Conservation (phyloP, 768 basidiomycete genomes). For the Boletus reticulatus region DNA sequence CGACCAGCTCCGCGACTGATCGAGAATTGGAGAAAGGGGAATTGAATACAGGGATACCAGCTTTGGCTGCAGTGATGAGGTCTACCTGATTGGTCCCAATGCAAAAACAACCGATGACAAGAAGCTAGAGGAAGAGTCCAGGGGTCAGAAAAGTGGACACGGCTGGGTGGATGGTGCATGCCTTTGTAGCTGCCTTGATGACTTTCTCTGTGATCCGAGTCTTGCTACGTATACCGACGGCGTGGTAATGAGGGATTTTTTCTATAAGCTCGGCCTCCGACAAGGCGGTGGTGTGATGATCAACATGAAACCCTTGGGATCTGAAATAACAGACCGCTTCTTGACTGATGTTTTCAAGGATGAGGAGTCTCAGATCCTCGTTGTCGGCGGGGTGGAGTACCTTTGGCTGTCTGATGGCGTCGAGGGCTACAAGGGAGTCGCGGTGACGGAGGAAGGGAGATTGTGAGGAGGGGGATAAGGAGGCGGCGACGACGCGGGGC, state of each 20-base stretch:
- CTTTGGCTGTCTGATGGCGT: slow-evolving; percentile 53
- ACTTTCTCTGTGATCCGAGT: slow-evolving; percentile 93
- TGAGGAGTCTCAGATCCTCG: slow-evolving; percentile 73
- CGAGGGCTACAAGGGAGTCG: slow-evolving; percentile 32
- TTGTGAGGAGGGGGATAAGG: slow-evolving; percentile 48
- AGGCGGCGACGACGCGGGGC: slow-evolving; percentile 42
- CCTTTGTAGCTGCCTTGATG: slow-evolving; percentile 84
- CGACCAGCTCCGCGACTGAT: slow-evolving; percentile 97
- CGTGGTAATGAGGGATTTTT: slow-evolving; percentile 83
- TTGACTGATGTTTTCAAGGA: slow-evolving; percentile 94
- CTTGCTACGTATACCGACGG: slow-evolving; percentile 95
- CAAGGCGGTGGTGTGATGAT: slow-evolving; percentile 82
- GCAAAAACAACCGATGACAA: slow-evolving; percentile 98
- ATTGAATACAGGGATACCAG: slow-evolving; percentile 98
- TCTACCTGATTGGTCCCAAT: slow-evolving; percentile 99
- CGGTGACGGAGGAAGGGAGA: slow-evolving; percentile 39
- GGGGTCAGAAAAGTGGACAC: background rate
- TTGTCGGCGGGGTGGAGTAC: slow-evolving; percentile 83
- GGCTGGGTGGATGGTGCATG: slow-evolving; percentile 30
- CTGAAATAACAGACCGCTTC: slow-evolving; percentile 82
- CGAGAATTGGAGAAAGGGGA: slow-evolving; percentile 99
- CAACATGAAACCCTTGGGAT: slow-evolving; percentile 86
- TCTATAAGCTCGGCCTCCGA: slow-evolving; percentile 91
- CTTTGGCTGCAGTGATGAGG: slow-evolving; percentile 72
- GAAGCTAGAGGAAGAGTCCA: slow-evolving; percentile 52